Evolutionary conservation across 2,329 filamentous ascomycete species (phyloP).

Genomic region (Diaporthe capsici): DNA sequence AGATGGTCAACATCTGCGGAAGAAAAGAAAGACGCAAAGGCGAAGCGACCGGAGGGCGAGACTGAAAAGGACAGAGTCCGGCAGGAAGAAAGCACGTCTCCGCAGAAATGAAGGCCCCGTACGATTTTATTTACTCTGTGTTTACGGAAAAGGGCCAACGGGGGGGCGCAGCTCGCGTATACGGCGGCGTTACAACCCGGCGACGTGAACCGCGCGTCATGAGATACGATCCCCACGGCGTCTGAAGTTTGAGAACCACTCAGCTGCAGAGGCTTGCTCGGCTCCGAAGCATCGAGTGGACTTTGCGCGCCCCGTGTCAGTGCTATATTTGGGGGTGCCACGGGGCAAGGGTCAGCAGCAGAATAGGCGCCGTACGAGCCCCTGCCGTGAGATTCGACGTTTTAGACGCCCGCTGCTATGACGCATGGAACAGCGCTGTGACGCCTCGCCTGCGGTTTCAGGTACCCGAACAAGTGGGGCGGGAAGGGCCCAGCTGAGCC

Average conservation of each 20-base stretch:
- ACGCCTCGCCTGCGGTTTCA: conserved; percentile 30
- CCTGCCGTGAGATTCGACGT: conserved; percentile 18
- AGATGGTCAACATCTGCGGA: conserved; percentile 19
- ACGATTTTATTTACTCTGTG: conserved; percentile 3
- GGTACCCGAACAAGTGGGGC: conserved; percentile 18
- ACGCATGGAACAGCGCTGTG: conserved; percentile 34
- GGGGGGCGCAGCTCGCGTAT: neutral
- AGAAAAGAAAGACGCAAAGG: neutral
- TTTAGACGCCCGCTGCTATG: conserved; percentile 23
- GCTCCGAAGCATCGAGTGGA: conserved; percentile 22
- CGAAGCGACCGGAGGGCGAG: neutral
- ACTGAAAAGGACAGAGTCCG: conserved; percentile 12
- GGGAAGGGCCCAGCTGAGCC: conserved; percentile 4
- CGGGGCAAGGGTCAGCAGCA: conserved; percentile 3
- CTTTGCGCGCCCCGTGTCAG: neutral
- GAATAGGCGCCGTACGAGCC: conserved; percentile 17
- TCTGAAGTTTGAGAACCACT: conserved; percentile 31
- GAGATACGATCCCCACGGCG: neutral
- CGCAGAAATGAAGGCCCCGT: neutral
- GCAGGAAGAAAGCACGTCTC: neutral
- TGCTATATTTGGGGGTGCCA: conserved; percentile 25
- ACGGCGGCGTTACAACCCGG: conserved; percentile 13
- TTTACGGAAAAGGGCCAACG: conserved; percentile 14
- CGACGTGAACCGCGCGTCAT: conserved; percentile 33
- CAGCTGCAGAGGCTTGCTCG: conserved; percentile 5